phyloP scores from a whole-genome alignment of 2,329 filamentous ascomycete species.

The Fusarium dimerum region DNA sequence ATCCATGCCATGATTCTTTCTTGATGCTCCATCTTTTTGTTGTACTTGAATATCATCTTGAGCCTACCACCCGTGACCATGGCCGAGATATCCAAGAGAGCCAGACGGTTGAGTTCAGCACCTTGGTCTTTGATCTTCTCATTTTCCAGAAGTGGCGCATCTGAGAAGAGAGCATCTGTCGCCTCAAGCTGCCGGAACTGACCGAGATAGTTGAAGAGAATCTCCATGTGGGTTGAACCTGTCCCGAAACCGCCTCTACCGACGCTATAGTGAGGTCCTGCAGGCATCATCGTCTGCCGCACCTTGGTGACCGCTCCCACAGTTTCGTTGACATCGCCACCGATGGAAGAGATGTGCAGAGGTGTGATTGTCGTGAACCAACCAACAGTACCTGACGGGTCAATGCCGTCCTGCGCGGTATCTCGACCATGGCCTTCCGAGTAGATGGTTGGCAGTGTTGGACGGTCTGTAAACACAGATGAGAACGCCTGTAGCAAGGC shows the following conservation, averaged over 20 bases:
- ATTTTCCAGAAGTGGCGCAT: background rate
- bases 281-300: background rate
- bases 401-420: background rate
- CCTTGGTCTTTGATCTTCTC: background rate
- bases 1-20: background rate
- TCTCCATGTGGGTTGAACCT: background rate
- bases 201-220: conserved; percentile 6
- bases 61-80: background rate
- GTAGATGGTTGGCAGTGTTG: background rate
- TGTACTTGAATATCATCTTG: background rate
- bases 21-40: background rate
- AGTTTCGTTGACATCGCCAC: background rate
- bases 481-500: conserved; percentile 1
- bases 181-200: conserved; percentile 7
- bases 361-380: conserved; percentile 4
- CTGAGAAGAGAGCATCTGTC: background rate
- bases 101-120: background rate
- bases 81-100: background rate
- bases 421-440: conserved; percentile 1
- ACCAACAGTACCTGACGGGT: background rate
- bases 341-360: background rate
- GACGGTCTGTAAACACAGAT: background rate
- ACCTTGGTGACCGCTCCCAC: background rate
- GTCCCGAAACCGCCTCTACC: background rate
- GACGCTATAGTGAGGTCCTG: background rate